These are phyloP conservation scores for Ascochyta clinopodiicola DNA, from an alignment of 2,329 filamentous ascomycete species.

Conservation along the genomic window DNA sequence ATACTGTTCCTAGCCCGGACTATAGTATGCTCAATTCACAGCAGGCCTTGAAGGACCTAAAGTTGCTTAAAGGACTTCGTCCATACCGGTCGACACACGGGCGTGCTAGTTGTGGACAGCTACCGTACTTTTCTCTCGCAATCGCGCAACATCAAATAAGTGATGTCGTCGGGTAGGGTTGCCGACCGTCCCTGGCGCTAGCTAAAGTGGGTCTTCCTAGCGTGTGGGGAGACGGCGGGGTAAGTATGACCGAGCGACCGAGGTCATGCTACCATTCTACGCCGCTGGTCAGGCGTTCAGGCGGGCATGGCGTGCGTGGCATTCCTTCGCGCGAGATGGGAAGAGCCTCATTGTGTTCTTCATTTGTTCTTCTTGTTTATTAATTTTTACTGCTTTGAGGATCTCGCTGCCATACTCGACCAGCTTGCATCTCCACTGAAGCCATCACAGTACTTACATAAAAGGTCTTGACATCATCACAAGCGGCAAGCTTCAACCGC, in stretches of 20 bases:
- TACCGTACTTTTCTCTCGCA: no score
- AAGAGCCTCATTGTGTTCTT: neutral
- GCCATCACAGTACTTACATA: slow-evolving; percentile 7
- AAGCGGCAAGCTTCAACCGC: neutral
- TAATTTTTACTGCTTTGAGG: no score
- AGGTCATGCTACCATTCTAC: slow-evolving; percentile 12
- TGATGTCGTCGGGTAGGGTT: neutral
- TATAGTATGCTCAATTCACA: no score
- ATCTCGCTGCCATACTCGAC: neutral
- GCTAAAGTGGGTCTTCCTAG: neutral
- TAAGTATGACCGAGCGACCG: slow-evolving; percentile 12
- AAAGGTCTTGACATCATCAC: slow-evolving; percentile 4
- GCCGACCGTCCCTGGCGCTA: slow-evolving; percentile 2
- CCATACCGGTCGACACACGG: no score
- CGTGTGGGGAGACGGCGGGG: slow-evolving; percentile 11
- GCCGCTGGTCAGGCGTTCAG: slow-evolving; percentile 7
- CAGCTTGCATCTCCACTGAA: neutral
- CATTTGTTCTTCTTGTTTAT: neutral
- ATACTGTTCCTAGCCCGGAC: no score
- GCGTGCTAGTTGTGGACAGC: no score
- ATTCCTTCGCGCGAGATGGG: slow-evolving; percentile 1
- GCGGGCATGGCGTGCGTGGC: slow-evolving; percentile 10
- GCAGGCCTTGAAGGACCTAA: no score
- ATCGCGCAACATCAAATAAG: no score
- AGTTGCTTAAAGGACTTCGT: no score